Conservation (phyloP, 805 yeast species). For the Wickerhamiella brachini region DNA sequence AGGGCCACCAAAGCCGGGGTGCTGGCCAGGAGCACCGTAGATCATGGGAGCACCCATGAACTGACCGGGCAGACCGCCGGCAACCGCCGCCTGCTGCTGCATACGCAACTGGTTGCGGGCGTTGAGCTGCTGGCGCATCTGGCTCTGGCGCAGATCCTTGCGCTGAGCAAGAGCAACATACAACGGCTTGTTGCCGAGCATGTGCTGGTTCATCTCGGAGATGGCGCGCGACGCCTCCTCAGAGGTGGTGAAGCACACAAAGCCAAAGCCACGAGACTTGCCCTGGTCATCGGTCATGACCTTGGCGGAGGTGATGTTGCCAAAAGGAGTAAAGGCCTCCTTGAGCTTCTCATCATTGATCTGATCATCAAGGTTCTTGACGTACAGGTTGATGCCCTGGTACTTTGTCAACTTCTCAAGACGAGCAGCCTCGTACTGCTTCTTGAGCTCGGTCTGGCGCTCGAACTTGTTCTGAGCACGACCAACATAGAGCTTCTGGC, state of each 20-base stretch:
- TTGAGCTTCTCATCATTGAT: conserved; percentile 82
- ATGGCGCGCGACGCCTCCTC: conserved; percentile 99
- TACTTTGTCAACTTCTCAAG: conserved; percentile 83
- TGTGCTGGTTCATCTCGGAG: conserved; percentile 95
- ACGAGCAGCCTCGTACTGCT: conserved; percentile 84
- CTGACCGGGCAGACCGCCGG: conserved; percentile 77
- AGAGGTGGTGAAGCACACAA: conserved; percentile 93
- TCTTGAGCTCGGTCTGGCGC: conserved; percentile 90
- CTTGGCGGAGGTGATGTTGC: conserved; percentile 89
- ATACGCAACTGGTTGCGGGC: conserved; percentile 97
- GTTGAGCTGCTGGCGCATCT: conserved; percentile 93
- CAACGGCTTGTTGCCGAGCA: conserved; percentile 89
- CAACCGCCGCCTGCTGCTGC: conserved; percentile 78
- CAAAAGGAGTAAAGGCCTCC: conserved; percentile 88
- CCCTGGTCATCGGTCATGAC: conserved; percentile 92
- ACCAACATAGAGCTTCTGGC: conserved; percentile 83
- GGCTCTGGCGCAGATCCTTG: conserved; percentile 93
- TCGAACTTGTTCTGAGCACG: conserved; percentile 99
- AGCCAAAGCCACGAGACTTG: conserved; percentile 96
- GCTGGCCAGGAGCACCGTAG: conserved; percentile 50
- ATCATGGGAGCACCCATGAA: conserved; percentile 66
- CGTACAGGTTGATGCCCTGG: conserved; percentile 94
- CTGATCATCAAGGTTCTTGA: conserved; percentile 90
- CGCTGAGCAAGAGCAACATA: conserved; percentile 98
- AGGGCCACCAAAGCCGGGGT: conserved; percentile 58